A percentile compares a stretch with the other conserved stretches of the same genome.
Evolutionary conservation across 176 grass and related monocot genomes (phyloP).

Genomic region (Lolium multiflorum): DNA sequence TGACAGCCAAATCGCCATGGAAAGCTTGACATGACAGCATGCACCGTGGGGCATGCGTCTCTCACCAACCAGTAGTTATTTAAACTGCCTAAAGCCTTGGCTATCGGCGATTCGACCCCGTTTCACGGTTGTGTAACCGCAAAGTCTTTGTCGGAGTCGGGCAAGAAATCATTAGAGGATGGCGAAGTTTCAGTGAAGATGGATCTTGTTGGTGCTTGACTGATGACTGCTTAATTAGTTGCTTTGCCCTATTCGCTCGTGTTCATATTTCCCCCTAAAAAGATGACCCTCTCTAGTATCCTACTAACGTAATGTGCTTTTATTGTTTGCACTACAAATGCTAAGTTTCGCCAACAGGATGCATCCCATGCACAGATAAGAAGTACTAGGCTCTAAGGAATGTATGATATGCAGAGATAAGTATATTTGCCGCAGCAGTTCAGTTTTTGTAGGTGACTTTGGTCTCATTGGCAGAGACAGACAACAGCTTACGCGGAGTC

Average conservation of each 20-base stretch:
- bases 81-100: conserved; percentile 35
- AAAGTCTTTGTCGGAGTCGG: conserved; percentile 37
- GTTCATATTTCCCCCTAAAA: background rate
- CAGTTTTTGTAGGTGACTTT: background rate
- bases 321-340: background rate
- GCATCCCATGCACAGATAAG: too few relatives aligned
- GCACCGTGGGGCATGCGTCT: conserved; percentile 22
- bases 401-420: background rate
- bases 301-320: background rate
- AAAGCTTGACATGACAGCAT: conserved; percentile 59
- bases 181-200: conserved; percentile 36
- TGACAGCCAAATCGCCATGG: conserved; percentile 51
- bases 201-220: conserved; percentile 40
- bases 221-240: conserved; percentile 29
- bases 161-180: conserved; percentile 44
- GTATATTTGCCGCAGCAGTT: background rate
- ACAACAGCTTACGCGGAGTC: background rate
- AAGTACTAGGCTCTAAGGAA: background rate
- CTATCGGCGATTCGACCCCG: conserved; percentile 35
- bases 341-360: background rate
- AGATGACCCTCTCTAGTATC: background rate
- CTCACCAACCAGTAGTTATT: conserved; percentile 37
- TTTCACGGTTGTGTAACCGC: conserved; percentile 25
- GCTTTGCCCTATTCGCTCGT: background rate
- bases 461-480: background rate